Evolutionary conservation across 2,329 filamentous ascomycete species (phyloP).

Genomic region (Lachnellula arida): DNA sequence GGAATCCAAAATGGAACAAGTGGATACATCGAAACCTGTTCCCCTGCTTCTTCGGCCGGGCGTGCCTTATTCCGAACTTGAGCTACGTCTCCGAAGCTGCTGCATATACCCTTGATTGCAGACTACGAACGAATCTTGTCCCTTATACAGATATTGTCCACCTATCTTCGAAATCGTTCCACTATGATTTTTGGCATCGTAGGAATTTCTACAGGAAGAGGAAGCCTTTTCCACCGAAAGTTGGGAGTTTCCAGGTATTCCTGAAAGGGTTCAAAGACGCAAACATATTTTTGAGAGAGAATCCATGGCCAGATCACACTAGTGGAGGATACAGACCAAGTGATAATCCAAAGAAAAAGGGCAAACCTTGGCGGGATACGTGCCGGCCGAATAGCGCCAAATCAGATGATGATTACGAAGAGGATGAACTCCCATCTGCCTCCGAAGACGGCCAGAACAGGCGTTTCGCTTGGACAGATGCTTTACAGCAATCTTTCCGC

Average conservation of each 20-base stretch:
- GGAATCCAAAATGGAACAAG: conserved; percentile 99
- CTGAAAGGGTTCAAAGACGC: conserved; percentile 96
- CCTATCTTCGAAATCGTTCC: conserved; percentile 93
- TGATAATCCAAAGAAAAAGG: conserved; percentile 62
- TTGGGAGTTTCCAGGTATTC: conserved; percentile 96
- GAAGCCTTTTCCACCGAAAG: conserved; percentile 81
- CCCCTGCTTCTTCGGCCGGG: conserved; percentile 92
- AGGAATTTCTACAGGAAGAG: conserved; percentile 82
- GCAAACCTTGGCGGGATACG: conserved; percentile 72
- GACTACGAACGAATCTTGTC: conserved; percentile 85
- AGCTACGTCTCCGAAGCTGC: conserved; percentile 98
- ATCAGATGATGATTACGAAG: conserved; percentile 56
- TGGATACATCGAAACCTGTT: conserved; percentile 98
- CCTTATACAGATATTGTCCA: conserved; percentile 95
- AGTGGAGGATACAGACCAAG: conserved; percentile 62
- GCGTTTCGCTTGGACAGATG: conserved; percentile 78
- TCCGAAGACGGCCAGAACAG: conserved; percentile 18
- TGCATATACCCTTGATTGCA: conserved; percentile 88
- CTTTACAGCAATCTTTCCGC: conserved; percentile 83
- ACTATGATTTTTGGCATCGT: conserved; percentile 96
- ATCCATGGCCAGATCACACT: conserved; percentile 90
- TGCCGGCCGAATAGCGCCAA: conserved; percentile 61
- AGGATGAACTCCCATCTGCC: conserved; percentile 40
- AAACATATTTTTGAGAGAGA: conserved; percentile 87
- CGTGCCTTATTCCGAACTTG: conserved; percentile 91